Conservation (phyloP, 345 rosid species). For the Lagerstroemia speciosa region DNA sequence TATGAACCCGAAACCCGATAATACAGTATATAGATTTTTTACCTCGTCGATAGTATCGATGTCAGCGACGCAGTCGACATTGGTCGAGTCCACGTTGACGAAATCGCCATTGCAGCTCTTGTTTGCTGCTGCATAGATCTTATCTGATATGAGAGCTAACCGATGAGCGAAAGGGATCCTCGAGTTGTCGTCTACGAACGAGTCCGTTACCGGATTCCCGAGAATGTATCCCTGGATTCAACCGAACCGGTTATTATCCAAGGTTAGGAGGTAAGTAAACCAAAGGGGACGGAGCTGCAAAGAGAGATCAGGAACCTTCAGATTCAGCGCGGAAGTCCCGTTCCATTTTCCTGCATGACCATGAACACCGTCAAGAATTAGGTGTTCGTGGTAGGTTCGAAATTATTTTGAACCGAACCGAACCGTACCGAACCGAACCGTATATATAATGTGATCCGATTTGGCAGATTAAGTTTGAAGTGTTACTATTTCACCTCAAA, state of each 20-base stretch:
- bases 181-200: slow-evolving; percentile 15
- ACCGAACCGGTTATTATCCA: neutral
- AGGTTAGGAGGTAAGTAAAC: neutral
- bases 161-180: slow-evolving; percentile 17
- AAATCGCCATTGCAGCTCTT: slow-evolving; percentile 19
- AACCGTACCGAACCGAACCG: no score
- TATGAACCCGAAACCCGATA: neutral
- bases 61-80: slow-evolving; percentile 15
- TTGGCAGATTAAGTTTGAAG: no score
- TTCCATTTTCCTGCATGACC: neutral
- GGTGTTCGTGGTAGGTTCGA: no score
- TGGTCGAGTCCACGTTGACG: slow-evolving; percentile 20
- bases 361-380: neutral
- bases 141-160: slow-evolving; percentile 22
- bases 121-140: slow-evolving; percentile 14
- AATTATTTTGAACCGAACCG: no score
- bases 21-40: neutral
- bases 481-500: no score
- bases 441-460: no score
- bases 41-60: slow-evolving; percentile 21
- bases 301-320: neutral
- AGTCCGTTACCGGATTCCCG: slow-evolving; percentile 30
- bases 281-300: no score
- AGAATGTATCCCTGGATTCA: slow-evolving; percentile 26
- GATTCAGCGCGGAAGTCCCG: neutral